Base-by-base conservation (phyloP, 202 grass and related monocot genomes). In the Brachypodium distachyon region DNA sequence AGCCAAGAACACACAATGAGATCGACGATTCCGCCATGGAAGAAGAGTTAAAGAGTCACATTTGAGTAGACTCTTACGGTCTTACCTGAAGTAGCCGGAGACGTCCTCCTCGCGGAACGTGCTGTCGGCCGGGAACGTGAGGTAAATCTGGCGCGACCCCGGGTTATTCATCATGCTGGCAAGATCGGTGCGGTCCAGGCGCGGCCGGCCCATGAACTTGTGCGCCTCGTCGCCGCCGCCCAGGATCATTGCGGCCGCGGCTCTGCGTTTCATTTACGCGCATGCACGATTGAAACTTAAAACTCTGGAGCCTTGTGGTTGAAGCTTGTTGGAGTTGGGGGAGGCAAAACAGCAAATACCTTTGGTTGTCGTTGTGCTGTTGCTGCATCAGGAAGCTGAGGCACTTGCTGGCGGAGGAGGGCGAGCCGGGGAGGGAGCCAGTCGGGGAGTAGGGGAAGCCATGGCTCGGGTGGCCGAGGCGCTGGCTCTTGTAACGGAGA, bases 41-140 rank as follows among this genome's bases (percentile, higher is more conserved):
- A n/a, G n/a, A n/a, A n/a, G n/a, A n/a, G n/a, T n/a, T n/a, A n/a
- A n/a, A n/a, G n/a, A n/a, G n/a, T n/a, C n/a, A n/a, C n/a, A n/a
- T n/a, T n/a, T n/a, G n/a, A n/a, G n/a, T n/a, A n/a, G n/a, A n/a
- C n/a, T n/a, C n/a, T n/a, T n/a, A n/a, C n/a, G n/a, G n/a, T n/a
- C n/a, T n/a, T 75, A 96, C 93, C 93, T 96, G 84, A 96, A 96
- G 34, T 96, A 96, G 83, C 82, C 88, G 7, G 93, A 96, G 55
- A 96, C 93, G 65, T 96, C 93, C 68, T 96, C 93, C 87, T 96
- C 93, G n/a, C 84, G 78, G 84, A 96, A 96, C 6, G 93, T 96
- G 81, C 92, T 96, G 73, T 96, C 92, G 19, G 92, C 86, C n/a
- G 92, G 92, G 50, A 96, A 96, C 39, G 93, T 96, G 17, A 96